phyloP scores from a whole-genome alignment of 257 asterid species.

The Petrea volubilis region DNA sequence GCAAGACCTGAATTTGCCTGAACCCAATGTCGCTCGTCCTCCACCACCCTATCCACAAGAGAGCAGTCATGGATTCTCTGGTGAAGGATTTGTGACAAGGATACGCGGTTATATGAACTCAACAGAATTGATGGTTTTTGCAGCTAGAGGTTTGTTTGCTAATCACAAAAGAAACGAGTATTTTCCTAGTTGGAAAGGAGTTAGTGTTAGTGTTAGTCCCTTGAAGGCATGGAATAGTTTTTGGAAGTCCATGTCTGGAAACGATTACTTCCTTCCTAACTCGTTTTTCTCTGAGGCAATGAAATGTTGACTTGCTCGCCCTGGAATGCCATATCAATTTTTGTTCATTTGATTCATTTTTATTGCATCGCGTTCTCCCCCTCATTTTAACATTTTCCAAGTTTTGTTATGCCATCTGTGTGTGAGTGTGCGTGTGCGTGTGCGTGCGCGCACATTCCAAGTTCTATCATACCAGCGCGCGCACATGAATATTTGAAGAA shows the following conservation, averaged over 20 bases:
- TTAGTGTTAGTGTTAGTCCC: too few species aligned
- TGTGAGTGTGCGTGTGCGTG: too few species aligned
- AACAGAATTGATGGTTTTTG: constrained; percentile 56
- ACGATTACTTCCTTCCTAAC: constrained; percentile 28
- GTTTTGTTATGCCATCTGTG: too few species aligned
- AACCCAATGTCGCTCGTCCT: constrained; percentile 22
- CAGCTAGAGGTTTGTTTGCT: constrained; percentile 62
- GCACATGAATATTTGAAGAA: too few species aligned
- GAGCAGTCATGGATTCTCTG: constrained; percentile 25
- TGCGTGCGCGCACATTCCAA: too few species aligned
- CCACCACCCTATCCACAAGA: constrained; percentile 28
- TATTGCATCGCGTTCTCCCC: too few species aligned
- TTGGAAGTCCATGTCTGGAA: constrained; percentile 42
- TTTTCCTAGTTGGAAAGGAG: constrained; percentile 28
- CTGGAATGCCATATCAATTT: constrained; percentile 18
- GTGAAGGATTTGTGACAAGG: constrained; percentile 50
- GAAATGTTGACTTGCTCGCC: constrained; percentile 1
- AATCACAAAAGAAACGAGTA: constrained; percentile 29
- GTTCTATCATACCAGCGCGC: too few species aligned
- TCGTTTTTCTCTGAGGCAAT: constrained; percentile 25
- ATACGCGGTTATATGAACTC: constrained; percentile 54
- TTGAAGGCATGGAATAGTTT: constrained; percentile 58
- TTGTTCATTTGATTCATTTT: background rate
- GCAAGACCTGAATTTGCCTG: constrained; percentile 27
- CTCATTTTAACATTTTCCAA: too few species aligned